Evolutionary conservation across 228 moss, liverwort and hornwort genomes (phyloP).

Genomic region (Sphagnum fallax): DNA sequence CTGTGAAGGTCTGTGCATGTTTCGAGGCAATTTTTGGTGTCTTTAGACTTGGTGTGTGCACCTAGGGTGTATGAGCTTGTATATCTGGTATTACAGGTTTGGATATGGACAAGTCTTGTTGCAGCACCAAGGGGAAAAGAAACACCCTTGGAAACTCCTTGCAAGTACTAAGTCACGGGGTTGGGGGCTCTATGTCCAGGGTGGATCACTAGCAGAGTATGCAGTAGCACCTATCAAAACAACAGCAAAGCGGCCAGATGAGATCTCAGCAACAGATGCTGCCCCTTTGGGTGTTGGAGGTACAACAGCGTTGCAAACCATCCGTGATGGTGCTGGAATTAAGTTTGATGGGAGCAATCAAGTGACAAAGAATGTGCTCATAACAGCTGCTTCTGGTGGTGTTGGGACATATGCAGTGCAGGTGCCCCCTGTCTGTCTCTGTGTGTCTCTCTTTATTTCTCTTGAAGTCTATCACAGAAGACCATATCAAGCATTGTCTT

Average conservation of each 20-base stretch:
- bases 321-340: constrained; percentile 38
- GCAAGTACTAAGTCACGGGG: neutral
- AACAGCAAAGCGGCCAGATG: constrained; percentile 27
- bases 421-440: constrained; percentile 12
- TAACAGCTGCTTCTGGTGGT: constrained; percentile 61
- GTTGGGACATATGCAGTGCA: constrained; percentile 52
- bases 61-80: too few species aligned
- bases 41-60: too few species aligned
- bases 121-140: too few species aligned
- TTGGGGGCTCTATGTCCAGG: neutral
- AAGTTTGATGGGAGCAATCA: constrained; percentile 37
- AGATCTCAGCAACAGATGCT: constrained; percentile 39
- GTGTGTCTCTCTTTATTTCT: neutral
- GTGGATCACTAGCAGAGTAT: constrained; percentile 44
- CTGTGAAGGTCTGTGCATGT: too few species aligned
- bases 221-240: constrained; percentile 23
- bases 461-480: neutral
- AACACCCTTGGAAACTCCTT: neutral
- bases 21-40: too few species aligned
- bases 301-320: constrained; percentile 27
- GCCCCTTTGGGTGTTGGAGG: constrained; percentile 34
- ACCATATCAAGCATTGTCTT: neutral
- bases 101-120: too few species aligned
- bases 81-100: too few species aligned
- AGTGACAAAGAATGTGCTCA: constrained; percentile 29